Evolutionary conservation across 140 eudicot species (phyloP), one percentile per base, ranked within the genome.

Genomic region (Oenanthe javanica): DNA sequence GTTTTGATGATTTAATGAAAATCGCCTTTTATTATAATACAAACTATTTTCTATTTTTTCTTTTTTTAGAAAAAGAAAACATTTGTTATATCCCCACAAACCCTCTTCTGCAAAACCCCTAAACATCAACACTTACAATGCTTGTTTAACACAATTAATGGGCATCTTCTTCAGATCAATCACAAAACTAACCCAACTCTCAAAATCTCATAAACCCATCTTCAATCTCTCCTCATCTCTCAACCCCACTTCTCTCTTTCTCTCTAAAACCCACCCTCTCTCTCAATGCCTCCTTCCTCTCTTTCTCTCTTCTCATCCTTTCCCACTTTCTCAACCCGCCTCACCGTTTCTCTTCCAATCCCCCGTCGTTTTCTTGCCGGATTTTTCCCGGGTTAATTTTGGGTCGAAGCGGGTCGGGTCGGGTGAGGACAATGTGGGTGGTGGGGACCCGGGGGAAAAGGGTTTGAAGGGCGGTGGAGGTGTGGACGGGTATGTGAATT

Each of bases 261-360:
- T 42, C 79, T 57, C 51, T 27, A 85, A 77, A 82, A 52, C 52
- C 45, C 83, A 73, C 75, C 43, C 87, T 55, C 45, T 86, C 18
- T 47, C 63, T 81, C 88, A 73, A 63, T 81, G 79, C 74, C 40
- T 80, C 27, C 43, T 55, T 52, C 94, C 98, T 2, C 92, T 92
- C 27, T 90, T 89, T 82, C 92, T 91, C 72, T 81, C 90, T 49
- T 89, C 79, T 73, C 92, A 95, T n/a, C 97, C 97, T 0, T 91
- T 91, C 90, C 86, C 84, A 79, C 97, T 91, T 72, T 85, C 93
- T 6, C 97, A 88, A 59, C 84, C 84, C 9, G 92, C 93, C 51
- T 89, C 99, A 15, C 97, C 97, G 36, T 84, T 91, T 2, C 87
- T 77, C 81, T 83, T 86, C 47, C 95, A 88, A 64, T 83, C 91